Conservation (phyloP, 2,329 filamentous ascomycete species). For the Cladophialophora exuberans region DNA sequence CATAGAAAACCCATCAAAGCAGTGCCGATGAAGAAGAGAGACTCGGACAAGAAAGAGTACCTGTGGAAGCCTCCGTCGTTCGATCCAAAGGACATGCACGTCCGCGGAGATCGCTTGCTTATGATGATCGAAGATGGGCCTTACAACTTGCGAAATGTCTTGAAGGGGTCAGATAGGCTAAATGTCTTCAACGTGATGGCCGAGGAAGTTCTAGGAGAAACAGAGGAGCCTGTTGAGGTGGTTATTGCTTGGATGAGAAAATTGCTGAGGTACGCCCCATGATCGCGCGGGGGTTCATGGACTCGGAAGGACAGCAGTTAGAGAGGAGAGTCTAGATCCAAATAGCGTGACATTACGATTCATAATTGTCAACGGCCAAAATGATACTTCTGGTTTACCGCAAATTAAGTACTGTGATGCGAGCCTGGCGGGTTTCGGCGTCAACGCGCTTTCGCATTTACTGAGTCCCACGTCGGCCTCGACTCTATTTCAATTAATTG, state of each 20-base stretch:
- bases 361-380: no score
- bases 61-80: conserved; percentile 8
- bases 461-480: no score
- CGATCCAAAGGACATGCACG: conserved; percentile 26
- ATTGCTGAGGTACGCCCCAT: conserved; percentile 23
- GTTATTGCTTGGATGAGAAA: conserved; percentile 28
- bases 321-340: no score
- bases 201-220: conserved; percentile 16
- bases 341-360: no score
- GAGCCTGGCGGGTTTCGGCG: no score
- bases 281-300: no score
- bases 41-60: conserved; percentile 8
- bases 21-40: conserved; percentile 15
- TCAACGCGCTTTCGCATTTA: no score
- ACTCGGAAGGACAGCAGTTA: not conserved
- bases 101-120: conserved; percentile 28
- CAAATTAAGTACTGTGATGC: no score
- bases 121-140: conserved; percentile 32
- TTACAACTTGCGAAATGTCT: conserved; percentile 26
- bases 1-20: conserved; percentile 37
- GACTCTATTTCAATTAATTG: no score
- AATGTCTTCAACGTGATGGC: conserved; percentile 20
- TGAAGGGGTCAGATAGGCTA: conserved; percentile 16
- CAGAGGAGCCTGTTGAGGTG: conserved; percentile 22
- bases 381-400: no score